Conservation (phyloP, 768 basidiomycete genomes). For the Pleurotus ostreatus region DNA sequence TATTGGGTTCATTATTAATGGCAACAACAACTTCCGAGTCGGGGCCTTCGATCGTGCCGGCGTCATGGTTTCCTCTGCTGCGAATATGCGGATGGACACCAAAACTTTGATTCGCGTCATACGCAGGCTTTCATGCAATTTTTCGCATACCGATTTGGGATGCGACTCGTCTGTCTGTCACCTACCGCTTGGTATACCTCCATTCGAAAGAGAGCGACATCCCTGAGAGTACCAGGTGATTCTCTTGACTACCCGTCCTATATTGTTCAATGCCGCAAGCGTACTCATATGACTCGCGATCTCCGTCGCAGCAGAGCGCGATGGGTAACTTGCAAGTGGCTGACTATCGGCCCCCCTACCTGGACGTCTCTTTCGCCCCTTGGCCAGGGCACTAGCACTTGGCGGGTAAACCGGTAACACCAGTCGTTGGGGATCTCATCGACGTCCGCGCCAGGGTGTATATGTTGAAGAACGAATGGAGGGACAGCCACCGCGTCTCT, state of each 20-base stretch:
- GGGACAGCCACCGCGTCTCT: slow-evolving; percentile 7
- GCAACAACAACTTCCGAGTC: slow-evolving; percentile 20
- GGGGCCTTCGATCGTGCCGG: slow-evolving; percentile 27
- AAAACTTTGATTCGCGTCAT: slow-evolving; percentile 21
- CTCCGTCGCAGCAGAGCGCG: too few species aligned
- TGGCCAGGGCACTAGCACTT: slow-evolving; percentile 13
- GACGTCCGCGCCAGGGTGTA: background rate
- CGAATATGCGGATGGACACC: slow-evolving; percentile 18
- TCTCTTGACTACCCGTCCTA: background rate
- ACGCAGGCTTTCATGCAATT: slow-evolving; percentile 15
- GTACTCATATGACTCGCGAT: too few species aligned
- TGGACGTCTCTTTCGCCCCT: slow-evolving; percentile 14
- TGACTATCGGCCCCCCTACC: slow-evolving; percentile 14
- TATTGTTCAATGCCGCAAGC: background rate
- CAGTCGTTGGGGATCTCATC: background rate
- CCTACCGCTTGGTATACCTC: background rate
- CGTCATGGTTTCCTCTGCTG: slow-evolving; percentile 18
- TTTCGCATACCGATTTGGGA: slow-evolving; percentile 15
- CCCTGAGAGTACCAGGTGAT: background rate
- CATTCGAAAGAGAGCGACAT: background rate
- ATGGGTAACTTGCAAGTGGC: slow-evolving; percentile 8
- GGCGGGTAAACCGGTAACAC: slow-evolving; percentile 10
- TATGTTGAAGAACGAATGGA: slow-evolving; percentile 13
- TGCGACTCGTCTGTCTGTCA: slow-evolving; percentile 12
- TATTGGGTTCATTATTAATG: slow-evolving; percentile 23